Evolutionary conservation across 495 filamentous ascomycete genomes (phyloP).

Genomic region (Pseudotulostoma volvatum): DNA sequence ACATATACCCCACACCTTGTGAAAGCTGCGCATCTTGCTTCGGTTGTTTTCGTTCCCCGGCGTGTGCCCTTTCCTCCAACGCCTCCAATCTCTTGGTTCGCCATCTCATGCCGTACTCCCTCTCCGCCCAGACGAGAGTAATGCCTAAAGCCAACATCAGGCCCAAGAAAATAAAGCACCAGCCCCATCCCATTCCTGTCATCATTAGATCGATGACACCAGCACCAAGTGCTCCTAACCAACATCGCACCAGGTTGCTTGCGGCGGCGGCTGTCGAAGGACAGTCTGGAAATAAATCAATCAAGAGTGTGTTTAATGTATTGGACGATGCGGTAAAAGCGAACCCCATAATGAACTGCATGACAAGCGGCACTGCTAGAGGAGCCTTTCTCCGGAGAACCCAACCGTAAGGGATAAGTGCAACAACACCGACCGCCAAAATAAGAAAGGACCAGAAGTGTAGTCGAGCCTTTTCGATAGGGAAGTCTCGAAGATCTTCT

Average conservation of each 20-base stretch:
- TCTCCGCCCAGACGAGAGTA: too few species aligned
- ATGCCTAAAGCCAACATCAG: too few species aligned
- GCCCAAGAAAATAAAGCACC: too few species aligned
- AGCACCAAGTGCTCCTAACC: slow-evolving; percentile 26
- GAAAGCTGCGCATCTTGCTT: too few species aligned
- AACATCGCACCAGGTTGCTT: slow-evolving; percentile 30
- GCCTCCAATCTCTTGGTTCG: too few species aligned
- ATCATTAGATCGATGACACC: slow-evolving; percentile 24
- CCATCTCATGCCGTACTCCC: too few species aligned
- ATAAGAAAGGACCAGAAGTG: slow-evolving; percentile 21
- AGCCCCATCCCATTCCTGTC: too few species aligned
- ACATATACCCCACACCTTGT: too few species aligned
- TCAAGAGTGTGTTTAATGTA: slow-evolving; percentile 22
- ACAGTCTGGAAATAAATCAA: slow-evolving; percentile 25
- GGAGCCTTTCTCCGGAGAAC: slow-evolving; percentile 18
- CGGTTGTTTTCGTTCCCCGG: too few species aligned
- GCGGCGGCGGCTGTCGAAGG: slow-evolving; percentile 32
- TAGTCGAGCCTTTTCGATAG: slow-evolving; percentile 27
- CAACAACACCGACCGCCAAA: slow-evolving; percentile 14
- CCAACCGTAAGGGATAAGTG: slow-evolving; percentile 33
- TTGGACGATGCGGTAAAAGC: slow-evolving; percentile 15
- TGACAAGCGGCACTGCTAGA: slow-evolving; percentile 23
- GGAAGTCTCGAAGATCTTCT: slow-evolving; percentile 22
- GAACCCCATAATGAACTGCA: slow-evolving; percentile 26
- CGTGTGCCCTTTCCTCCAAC: too few species aligned